phyloP scores from a whole-genome alignment of 257 asterid species.

The Capsicum rhomboideum region DNA sequence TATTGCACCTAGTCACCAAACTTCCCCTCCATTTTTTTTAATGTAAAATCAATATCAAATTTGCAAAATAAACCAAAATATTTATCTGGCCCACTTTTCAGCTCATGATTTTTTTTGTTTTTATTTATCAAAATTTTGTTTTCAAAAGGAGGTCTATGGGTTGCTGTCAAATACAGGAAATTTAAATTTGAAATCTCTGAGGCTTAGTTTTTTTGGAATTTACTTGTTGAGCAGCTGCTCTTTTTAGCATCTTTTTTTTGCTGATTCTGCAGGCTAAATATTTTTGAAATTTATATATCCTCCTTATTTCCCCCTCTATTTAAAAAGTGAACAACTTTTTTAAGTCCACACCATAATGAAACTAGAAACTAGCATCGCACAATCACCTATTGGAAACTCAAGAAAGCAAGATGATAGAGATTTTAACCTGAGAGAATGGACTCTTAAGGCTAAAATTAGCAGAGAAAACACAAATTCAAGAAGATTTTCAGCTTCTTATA shows the following conservation, averaged over 20 bases:
- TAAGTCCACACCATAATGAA: not conserved
- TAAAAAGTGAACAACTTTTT: not conserved
- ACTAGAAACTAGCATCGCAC: conserved; percentile 14
- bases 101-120: not conserved
- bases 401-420: conserved; percentile 25
- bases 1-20: not conserved
- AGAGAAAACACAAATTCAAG: conserved; percentile 51
- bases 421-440: conserved; percentile 53
- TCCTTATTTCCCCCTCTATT: not conserved
- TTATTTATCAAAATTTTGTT: not conserved
- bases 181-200: conserved; percentile 36
- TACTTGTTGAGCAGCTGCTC: conserved; percentile 13
- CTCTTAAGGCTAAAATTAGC: conserved; percentile 46
- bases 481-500: conserved; percentile 57
- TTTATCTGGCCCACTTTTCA: not conserved
- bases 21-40: not conserved
- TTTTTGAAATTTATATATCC: not conserved
- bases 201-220: conserved; percentile 8
- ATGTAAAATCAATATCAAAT: not conserved
- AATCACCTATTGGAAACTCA: conserved; percentile 10
- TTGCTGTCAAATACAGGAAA: not conserved
- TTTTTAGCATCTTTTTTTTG: conserved; percentile 13
- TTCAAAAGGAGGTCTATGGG: not conserved
- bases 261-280: conserved; percentile 16
- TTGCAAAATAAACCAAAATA: not conserved